These are phyloP conservation scores for Aspergillus funiculosus DNA, from an alignment of 495 filamentous ascomycete species.

Conservation along the genomic window DNA sequence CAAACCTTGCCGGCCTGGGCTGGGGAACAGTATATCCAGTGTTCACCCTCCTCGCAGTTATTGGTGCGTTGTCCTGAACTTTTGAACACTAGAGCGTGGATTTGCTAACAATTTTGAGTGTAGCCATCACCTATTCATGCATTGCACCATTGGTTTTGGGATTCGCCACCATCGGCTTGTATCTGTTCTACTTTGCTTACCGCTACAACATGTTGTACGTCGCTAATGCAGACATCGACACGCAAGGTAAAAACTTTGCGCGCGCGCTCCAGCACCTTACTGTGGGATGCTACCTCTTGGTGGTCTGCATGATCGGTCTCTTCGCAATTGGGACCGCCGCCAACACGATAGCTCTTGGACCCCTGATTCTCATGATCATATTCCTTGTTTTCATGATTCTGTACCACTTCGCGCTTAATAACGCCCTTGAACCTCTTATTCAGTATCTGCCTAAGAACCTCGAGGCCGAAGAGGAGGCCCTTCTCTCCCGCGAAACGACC, in stretches of 20 bases:
- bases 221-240: conserved; percentile 77
- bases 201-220: conserved; percentile 95
- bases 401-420: conserved; percentile 77
- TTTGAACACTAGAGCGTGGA: neutral
- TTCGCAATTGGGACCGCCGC: conserved; percentile 64
- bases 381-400: conserved; percentile 75
- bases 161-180: conserved; percentile 78
- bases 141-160: conserved; percentile 88
- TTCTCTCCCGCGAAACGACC: conserved; percentile 39
- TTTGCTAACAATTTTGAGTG: neutral
- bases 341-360: conserved; percentile 58
- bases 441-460: conserved; percentile 71
- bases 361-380: conserved; percentile 75
- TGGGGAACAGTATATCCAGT: conserved; percentile 90
- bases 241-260: conserved; percentile 82
- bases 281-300: conserved; percentile 77
- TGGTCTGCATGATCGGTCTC: conserved; percentile 84
- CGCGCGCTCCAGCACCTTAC: conserved; percentile 89
- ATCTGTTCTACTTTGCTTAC: conserved; percentile 87
- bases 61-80: conserved; percentile 42
- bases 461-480: conserved; percentile 58
- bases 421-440: conserved; percentile 71
- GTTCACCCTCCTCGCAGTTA: conserved; percentile 78
- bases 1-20: conserved; percentile 54
- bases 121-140: conserved; percentile 80